These are phyloP conservation scores for Globisporangium yorkense DNA, from an alignment of 352 stramenopile genomes.

Conservation along the genomic window DNA sequence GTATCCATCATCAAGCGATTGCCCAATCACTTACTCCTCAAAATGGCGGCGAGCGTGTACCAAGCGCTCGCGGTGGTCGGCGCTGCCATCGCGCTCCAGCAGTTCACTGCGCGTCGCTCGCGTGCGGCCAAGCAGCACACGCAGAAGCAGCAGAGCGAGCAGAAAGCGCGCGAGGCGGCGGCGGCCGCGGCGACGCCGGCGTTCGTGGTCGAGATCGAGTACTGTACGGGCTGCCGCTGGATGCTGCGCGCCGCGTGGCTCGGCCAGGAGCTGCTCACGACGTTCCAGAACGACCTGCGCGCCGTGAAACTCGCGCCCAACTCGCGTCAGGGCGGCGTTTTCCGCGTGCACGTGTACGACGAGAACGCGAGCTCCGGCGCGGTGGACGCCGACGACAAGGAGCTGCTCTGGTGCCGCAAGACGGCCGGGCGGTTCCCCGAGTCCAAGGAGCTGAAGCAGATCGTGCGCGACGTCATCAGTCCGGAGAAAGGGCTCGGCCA, in stretches of 20 bases:
- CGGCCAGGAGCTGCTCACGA: conserved; percentile 89
- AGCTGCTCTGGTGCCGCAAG: conserved; percentile 86
- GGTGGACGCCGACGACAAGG: conserved; percentile 33
- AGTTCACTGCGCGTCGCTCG: conserved; percentile 23
- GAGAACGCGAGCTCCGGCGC: conserved; percentile 8
- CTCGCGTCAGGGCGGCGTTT: conserved; percentile 46
- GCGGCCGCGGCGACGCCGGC: conserved; percentile 12
- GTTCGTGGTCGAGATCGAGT: conserved; percentile 86
- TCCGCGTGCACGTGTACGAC: conserved; percentile 59
- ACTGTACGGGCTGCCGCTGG: conserved; percentile 90
- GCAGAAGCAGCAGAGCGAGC: conserved; percentile 2
- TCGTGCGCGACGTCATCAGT: conserved; percentile 83
- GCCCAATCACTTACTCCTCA: not conserved
- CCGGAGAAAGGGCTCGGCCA: conserved; percentile 83
- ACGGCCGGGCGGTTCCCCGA: conserved; percentile 84
- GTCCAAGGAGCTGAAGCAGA: conserved; percentile 90
- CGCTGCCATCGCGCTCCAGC: conserved; percentile 35
- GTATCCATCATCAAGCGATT: not conserved
- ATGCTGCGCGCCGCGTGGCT: conserved; percentile 87
- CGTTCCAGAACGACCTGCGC: conserved; percentile 82
- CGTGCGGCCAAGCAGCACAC: conserved; percentile 7
- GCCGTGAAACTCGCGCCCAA: conserved; percentile 68
- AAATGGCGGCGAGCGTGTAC: not conserved
- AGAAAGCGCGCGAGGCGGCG: not conserved
- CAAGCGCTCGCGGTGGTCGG: conserved; percentile 23